Evolutionary conservation across 148 eudicot species (phyloP).

Genomic region (Chenopodium berlandieri): DNA sequence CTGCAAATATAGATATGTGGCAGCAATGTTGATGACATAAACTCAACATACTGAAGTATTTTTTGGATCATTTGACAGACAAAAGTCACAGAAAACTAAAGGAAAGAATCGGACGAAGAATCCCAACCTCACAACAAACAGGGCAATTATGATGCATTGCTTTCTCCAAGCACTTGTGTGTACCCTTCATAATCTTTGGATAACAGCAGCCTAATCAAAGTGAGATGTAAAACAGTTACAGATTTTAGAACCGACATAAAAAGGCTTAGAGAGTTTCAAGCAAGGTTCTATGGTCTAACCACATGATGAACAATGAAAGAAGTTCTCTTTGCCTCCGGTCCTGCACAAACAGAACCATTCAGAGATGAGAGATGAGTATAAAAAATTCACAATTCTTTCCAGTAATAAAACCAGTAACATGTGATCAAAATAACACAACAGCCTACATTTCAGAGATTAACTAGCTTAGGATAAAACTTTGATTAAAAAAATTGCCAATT

Average conservation of each 20-base stretch:
- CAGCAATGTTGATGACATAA: constrained; percentile 1
- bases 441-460: neutral
- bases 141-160: constrained; percentile 92
- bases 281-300: constrained; percentile 38
- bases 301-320: constrained; percentile 75
- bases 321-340: constrained; percentile 74
- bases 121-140: constrained; percentile 70
- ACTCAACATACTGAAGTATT: neutral
- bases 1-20: constrained; percentile 25
- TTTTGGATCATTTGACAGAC: neutral
- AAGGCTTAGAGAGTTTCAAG: neutral
- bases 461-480: neutral
- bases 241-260: neutral
- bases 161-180: constrained; percentile 69
- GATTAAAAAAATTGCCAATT: too few species aligned
- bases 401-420: neutral
- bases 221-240: constrained; percentile 2
- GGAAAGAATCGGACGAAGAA: neutral
- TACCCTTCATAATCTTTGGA: constrained; percentile 51
- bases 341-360: constrained; percentile 30
- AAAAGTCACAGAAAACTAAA: neutral
- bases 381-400: neutral
- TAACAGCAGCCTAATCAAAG: constrained; percentile 66
- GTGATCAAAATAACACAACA: neutral
- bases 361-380: neutral